Base-by-base conservation (phyloP, 139 green algal species). In the Coelastrella sp. region DNA sequence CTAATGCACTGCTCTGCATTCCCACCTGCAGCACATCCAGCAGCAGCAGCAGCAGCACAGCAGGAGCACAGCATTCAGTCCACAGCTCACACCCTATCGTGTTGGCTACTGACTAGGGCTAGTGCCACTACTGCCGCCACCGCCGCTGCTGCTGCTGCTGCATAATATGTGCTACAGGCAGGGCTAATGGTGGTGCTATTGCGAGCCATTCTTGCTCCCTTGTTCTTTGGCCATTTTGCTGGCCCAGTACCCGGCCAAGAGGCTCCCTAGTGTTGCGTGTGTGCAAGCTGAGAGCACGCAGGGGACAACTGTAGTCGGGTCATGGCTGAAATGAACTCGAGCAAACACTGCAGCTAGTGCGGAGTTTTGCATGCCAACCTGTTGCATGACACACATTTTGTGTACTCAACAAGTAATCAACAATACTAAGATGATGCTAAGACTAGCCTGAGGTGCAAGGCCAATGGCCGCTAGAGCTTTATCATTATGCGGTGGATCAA, bases 281-380 rank as follows among this genome's bases (percentile, higher is more conserved):
- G 93, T 94, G 87, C 93, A 94, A 3, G 92, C 94, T 11, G 83
- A 92, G 76, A 95, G 86, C 76, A 96, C 91, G 86, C 94, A 95
- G 0, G 94, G 91, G 17, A 93, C 94, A 80, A 96, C 94, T 22
- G 95, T 86, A 59, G 91, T 80, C 32, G 93, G 93, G 10, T 95
- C 57, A 58, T 93, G 81, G 0, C 89, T 20, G 81, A 96, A 96
- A 78, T 96, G 94, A 60, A 94, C 59, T 74, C 92, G 88, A 56
- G 94, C 94, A 23, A 96, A 92, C 80, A 96, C 94, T 0, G 92
- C 94, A 59, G 87, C 87, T 13, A 91, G 87, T 2, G 87, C 87
- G 20, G 59, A 80, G 66, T 80, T 87, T 47, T 91, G 87, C 87
- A 91, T 91, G n/a, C 87, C 87, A 17, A 91, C 87, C 87, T 91